These are phyloP conservation scores for Helicocarpus griseus DNA, from an alignment of 2,329 filamentous ascomycete species.

Conservation along the genomic window DNA sequence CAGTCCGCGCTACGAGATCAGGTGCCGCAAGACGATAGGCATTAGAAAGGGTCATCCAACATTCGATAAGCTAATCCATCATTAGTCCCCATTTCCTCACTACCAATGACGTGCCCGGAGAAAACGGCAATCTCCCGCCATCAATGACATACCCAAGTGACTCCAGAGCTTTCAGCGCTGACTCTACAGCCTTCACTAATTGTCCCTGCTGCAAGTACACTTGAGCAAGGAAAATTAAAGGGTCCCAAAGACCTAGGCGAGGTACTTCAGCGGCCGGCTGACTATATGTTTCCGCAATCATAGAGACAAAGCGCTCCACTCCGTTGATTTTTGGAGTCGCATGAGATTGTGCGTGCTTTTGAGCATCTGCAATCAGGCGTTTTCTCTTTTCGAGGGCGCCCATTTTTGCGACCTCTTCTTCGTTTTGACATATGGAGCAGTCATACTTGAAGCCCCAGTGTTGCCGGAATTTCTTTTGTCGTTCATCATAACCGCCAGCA, in stretches of 20 bases:
- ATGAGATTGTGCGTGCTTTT: background rate
- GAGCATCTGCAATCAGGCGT: conserved; percentile 6
- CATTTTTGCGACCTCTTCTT: conserved; percentile 1
- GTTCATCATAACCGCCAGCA: background rate
- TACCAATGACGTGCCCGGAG: conserved; percentile 5
- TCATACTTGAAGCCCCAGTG: conserved; percentile 20
- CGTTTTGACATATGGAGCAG: conserved; percentile 18
- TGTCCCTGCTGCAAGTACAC: conserved; percentile 5
- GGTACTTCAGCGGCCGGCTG: conserved; percentile 18
- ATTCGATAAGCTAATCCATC: conserved; percentile 16
- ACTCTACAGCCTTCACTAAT: conserved; percentile 12
- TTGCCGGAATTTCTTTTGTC: conserved; percentile 1
- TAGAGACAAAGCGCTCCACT: conserved; percentile 11
- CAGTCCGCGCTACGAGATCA: conserved; percentile 14
- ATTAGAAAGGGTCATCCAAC: conserved; percentile 19
- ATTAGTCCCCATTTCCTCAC: conserved; percentile 23
- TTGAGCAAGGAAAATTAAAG: conserved; percentile 15
- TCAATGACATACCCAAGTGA: conserved; percentile 20
- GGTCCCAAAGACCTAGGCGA: conserved; percentile 13
- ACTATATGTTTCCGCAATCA: conserved; percentile 17
- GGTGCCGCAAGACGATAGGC: conserved; percentile 18
- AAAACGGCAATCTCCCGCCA: conserved; percentile 11
- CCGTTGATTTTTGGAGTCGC: conserved; percentile 1
- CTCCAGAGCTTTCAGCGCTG: conserved; percentile 16
- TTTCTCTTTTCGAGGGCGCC: conserved; percentile 9